Conservation (phyloP, 2,329 filamentous ascomycete species). For the Claviceps capensis region DNA sequence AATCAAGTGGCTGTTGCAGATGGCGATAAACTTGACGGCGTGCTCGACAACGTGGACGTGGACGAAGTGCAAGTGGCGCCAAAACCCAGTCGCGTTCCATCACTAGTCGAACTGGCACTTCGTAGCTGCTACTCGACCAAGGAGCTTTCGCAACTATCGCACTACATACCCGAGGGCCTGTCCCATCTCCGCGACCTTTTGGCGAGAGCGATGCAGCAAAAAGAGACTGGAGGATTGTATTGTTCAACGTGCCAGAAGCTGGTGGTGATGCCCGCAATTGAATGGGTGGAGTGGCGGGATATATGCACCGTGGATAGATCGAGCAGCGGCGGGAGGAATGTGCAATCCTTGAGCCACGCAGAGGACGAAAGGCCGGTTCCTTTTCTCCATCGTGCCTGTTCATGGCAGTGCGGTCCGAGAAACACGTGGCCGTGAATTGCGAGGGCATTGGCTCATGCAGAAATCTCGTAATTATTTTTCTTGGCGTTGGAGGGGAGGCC, state of each 20-base stretch:
- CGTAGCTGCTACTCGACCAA: conserved; percentile 30
- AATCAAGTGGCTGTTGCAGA: conserved; percentile 13
- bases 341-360: conserved; percentile 16
- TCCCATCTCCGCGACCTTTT: conserved; percentile 27
- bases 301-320: conserved; percentile 12
- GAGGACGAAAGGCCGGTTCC: conserved; percentile 27
- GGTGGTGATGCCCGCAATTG: conserved; percentile 35
- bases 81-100: conserved; percentile 26
- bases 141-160: conserved; percentile 27
- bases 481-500: not conserved
- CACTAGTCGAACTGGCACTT: conserved; percentile 37
- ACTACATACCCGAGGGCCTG: conserved; percentile 28
- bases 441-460: not conserved
- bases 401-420: conserved; percentile 33
- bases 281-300: conserved; percentile 53
- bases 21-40: conserved; percentile 1
- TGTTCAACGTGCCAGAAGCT: conserved; percentile 39
- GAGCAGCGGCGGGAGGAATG: conserved; percentile 1
- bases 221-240: conserved; percentile 31
- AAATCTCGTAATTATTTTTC: not conserved
- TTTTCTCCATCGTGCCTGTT: conserved; percentile 34
- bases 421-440: not conserved
- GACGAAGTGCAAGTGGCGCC: not conserved
- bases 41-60: conserved; percentile 4
- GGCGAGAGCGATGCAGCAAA: conserved; percentile 24